Conservation (phyloP, 2,329 filamentous ascomycete genomes). For the Proliferodiscus dingleyae region DNA sequence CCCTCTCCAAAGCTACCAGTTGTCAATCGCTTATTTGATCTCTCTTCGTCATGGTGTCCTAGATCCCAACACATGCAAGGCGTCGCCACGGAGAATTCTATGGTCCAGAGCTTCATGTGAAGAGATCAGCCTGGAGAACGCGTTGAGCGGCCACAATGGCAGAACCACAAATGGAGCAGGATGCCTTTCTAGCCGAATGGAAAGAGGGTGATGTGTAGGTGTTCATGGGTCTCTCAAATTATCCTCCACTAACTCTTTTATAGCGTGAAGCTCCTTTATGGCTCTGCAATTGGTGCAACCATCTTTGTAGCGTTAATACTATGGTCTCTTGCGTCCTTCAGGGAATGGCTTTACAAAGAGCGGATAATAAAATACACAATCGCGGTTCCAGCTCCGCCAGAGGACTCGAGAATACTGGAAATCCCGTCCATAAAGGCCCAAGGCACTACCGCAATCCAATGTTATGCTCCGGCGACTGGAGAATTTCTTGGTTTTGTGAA, state of each 20-base stretch:
- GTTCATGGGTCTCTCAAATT: background rate
- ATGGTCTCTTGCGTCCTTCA: slow-evolving; percentile 17
- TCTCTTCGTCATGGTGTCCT: background rate
- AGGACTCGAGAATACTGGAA: slow-evolving; percentile 53
- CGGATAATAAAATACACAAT: slow-evolving; percentile 55
- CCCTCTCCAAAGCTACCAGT: background rate
- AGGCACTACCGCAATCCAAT: slow-evolving; percentile 67
- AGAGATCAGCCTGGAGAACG: background rate
- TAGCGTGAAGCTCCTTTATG: slow-evolving; percentile 21
- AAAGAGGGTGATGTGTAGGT: slow-evolving; percentile 23
- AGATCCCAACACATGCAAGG: too few relatives aligned
- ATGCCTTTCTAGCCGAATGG: slow-evolving; percentile 19
- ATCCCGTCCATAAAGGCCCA: slow-evolving; percentile 58
- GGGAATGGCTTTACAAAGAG: slow-evolving; percentile 31
- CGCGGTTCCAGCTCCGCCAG: slow-evolving; percentile 55
- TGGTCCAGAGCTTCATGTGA: background rate
- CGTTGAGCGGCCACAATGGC: slow-evolving; percentile 2
- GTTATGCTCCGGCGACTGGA: slow-evolving; percentile 87
- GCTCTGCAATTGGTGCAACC: slow-evolving; percentile 16
- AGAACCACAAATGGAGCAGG: background rate
- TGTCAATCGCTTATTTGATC: background rate
- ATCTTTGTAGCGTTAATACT: slow-evolving; percentile 20
- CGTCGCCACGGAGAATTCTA: too few relatives aligned
- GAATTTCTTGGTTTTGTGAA: slow-evolving; percentile 74
- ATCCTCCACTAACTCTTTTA: background rate